Conservation (phyloP, 2,329 filamentous ascomycete species). For the Ascochyta clinopodiicola region DNA sequence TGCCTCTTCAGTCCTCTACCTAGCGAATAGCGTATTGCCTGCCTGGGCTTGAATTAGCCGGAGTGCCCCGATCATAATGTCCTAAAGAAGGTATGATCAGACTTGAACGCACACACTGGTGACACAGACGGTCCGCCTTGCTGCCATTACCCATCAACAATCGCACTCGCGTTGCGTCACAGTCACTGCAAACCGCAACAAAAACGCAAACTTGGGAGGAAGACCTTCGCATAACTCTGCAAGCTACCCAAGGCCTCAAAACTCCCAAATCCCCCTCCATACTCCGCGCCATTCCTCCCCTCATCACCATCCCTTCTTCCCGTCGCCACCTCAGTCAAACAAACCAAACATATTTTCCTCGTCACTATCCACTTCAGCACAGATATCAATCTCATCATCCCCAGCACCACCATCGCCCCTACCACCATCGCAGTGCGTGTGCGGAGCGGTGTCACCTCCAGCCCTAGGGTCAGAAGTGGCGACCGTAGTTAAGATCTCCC, state of each 20-base stretch:
- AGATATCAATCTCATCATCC: conserved; percentile 1
- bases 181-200: background rate
- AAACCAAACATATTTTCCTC: background rate
- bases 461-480: conserved; percentile 55
- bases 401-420: background rate
- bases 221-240: conserved; percentile 13
- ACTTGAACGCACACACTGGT: too few relatives aligned
- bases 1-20: background rate
- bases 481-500: conserved; percentile 82
- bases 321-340: background rate
- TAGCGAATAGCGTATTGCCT: background rate
- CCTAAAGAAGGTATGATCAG: too few relatives aligned
- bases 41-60: background rate
- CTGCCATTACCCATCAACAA: too few relatives aligned
- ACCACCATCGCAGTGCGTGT: background rate
- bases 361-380: background rate
- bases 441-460: conserved; percentile 6
- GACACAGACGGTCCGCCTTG: too few relatives aligned
- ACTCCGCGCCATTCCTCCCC: too few relatives aligned
- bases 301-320: background rate
- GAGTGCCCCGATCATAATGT: conserved; percentile 19
- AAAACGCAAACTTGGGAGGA: conserved; percentile 15
- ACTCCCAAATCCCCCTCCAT: conserved; percentile 11
- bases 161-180: background rate
- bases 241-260: conserved; percentile 22